These are phyloP conservation scores for Coniochaeta sp. DNA, from an alignment of 2,329 filamentous ascomycete species.

Conservation along the genomic window DNA sequence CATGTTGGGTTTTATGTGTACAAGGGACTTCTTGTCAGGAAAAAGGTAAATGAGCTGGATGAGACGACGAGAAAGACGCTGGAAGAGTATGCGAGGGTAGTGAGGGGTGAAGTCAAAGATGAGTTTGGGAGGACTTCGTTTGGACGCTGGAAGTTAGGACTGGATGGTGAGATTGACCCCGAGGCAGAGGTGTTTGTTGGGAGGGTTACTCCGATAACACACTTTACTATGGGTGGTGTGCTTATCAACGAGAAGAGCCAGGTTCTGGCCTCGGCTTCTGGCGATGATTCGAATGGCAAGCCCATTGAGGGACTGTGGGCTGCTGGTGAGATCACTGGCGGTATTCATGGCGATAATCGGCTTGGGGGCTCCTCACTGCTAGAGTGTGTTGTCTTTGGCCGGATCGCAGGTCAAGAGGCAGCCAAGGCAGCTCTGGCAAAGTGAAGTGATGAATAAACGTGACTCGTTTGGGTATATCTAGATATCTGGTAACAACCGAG, in stretches of 20 bases:
- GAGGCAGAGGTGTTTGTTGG: slow-evolving; percentile 44
- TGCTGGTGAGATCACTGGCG: slow-evolving; percentile 57
- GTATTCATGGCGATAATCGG: slow-evolving; percentile 55
- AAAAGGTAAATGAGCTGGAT: slow-evolving; percentile 42
- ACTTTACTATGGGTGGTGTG: slow-evolving; percentile 62
- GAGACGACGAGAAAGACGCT: slow-evolving; percentile 31
- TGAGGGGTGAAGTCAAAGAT: slow-evolving; percentile 30
- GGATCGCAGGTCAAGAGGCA: slow-evolving; percentile 44
- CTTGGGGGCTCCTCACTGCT: slow-evolving; percentile 54
- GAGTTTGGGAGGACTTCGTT: slow-evolving; percentile 40
- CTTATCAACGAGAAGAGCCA: slow-evolving; percentile 45
- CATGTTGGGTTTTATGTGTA: slow-evolving; percentile 57
- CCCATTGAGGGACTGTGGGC: slow-evolving; percentile 52
- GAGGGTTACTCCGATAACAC: slow-evolving; percentile 53
- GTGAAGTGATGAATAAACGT: not conserved
- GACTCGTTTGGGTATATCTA: not conserved
- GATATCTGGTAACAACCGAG: not conserved
- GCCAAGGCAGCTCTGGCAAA: slow-evolving; percentile 15
- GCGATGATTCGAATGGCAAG: slow-evolving; percentile 17
- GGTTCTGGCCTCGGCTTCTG: slow-evolving; percentile 32
- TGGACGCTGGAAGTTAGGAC: slow-evolving; percentile 45
- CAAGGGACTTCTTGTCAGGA: slow-evolving; percentile 53
- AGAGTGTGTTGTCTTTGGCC: slow-evolving; percentile 57
- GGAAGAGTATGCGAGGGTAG: slow-evolving; percentile 38
- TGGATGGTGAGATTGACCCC: slow-evolving; percentile 24